Evolutionary conservation across 768 basidiomycete species (phyloP).

Genomic region (Macrolepiota albuminosa): DNA sequence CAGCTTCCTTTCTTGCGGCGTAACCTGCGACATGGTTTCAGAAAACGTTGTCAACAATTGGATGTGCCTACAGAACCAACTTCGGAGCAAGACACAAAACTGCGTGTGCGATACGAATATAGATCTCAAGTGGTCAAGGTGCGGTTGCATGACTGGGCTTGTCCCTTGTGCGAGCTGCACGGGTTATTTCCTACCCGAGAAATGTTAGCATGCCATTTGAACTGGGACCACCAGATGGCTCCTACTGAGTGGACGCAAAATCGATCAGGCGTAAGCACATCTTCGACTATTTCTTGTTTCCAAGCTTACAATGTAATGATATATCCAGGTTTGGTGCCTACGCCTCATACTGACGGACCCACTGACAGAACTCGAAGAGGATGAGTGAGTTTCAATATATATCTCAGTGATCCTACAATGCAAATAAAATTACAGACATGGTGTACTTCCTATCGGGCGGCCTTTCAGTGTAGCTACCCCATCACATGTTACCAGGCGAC

Average conservation of each 20-base stretch:
- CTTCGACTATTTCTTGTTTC: background rate
- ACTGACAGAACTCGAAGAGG: background rate
- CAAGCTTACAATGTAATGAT: background rate
- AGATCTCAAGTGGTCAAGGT: constrained; percentile 22
- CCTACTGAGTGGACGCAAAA: constrained; percentile 30
- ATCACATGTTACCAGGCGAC: background rate
- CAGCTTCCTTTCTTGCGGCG: constrained; percentile 55
- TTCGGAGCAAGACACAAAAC: constrained; percentile 9
- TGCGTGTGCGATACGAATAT: constrained; percentile 15
- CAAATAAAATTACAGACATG: background rate
- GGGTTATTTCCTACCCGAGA: constrained; percentile 33
- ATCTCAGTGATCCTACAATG: background rate
- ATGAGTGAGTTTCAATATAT: background rate
- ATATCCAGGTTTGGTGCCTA: constrained; percentile 9
- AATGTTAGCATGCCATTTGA: constrained; percentile 45
- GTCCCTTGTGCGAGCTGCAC: constrained; percentile 52
- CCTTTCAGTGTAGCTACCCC: background rate
- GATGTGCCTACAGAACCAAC: constrained; percentile 27
- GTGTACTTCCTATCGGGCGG: background rate
- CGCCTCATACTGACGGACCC: constrained; percentile 2
- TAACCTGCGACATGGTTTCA: constrained; percentile 47
- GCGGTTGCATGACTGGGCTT: constrained; percentile 34
- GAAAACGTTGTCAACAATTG: constrained; percentile 30
- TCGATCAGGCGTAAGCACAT: constrained; percentile 14
- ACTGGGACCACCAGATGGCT: constrained; percentile 43